Base-by-base conservation (phyloP, 2,329 filamentous ascomycete species). In the Colletotrichum lentis region DNA sequence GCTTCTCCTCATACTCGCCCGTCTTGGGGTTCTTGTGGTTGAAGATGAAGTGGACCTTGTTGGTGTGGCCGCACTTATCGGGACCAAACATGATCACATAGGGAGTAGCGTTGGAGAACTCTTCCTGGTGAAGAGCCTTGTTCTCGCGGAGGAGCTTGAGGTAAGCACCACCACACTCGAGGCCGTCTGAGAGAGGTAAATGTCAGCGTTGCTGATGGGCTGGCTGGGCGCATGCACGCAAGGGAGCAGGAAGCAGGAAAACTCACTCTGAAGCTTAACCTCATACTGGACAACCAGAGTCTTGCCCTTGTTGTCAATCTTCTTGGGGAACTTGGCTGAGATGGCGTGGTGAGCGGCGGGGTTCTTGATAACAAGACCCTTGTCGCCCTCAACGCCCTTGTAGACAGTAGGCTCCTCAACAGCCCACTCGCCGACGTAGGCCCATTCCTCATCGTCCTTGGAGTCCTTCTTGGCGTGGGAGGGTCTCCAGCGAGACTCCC, bases 11-110 rank as follows among this genome's bases (percentile, higher is more conserved):
- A 77, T 99, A 99, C 83, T 97, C 93, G 85, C 95, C 95, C 54
- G 94, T 97, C 92, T 97, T 97, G 79, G 96, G 96, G 89, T 98
- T 99, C 92, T 98, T 99, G 91, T 99, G 96, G 84, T 96, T 96
- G 90, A 99, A 97, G 82, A 99, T 99, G 85, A 99, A 97, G 82
- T 89, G 87, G 61, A 96, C 92, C 91, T 98, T 98, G 91, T 99
- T 99, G 82, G 93, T 98, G 80, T 93, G 88, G 81, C 96, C 96
- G 81, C 96, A 99, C 91, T 98, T 98, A 86, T 99, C 96, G 75
- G 96, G 96, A 74, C 96, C 96, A 80, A 99, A 99, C 96, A 99
- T 99, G 87, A 99, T 97, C 74, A 99, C 92, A 79, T 99, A 99
- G 56, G 96, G 96, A 50, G 95, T 97, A 70, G 91, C 89, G 84